A percentile compares a stretch with the other conserved stretches of the same genome.
Conservation (phyloP, 129 eudicot species). For the Oenanthe sinensis region DNA sequence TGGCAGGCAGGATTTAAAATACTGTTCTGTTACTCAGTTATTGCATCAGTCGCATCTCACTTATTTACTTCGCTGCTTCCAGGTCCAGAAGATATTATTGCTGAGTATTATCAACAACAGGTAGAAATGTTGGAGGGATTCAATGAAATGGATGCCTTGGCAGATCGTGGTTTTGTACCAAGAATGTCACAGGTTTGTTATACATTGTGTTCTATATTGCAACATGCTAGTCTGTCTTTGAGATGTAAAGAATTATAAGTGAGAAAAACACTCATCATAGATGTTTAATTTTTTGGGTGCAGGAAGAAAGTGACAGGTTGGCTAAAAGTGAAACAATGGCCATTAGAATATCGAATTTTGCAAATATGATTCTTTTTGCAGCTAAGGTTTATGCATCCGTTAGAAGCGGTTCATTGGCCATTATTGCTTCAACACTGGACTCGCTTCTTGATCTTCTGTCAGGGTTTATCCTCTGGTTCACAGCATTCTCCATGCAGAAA, state of each 20-base stretch:
- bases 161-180: slow-evolving; percentile 82
- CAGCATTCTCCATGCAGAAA: slow-evolving; percentile 78
- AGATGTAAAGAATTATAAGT: background rate
- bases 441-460: slow-evolving; percentile 82
- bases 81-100: slow-evolving; percentile 69
- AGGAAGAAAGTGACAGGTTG: slow-evolving; percentile 69
- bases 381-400: slow-evolving; percentile 83
- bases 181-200: slow-evolving; percentile 52
- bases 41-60: slow-evolving; percentile 3
- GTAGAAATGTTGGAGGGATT: slow-evolving; percentile 81
- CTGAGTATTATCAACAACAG: slow-evolving; percentile 84
- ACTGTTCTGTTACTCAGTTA: background rate
- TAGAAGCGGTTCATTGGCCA: slow-evolving; percentile 75
- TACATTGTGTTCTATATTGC: background rate
- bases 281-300: slow-evolving; percentile 20
- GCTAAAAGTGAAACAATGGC: slow-evolving; percentile 73
- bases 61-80: slow-evolving; percentile 14
- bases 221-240: background rate
- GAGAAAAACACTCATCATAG: background rate
- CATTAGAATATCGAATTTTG: slow-evolving; percentile 62
- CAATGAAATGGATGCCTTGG: slow-evolving; percentile 74
- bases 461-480: slow-evolving; percentile 83
- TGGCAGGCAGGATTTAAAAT: background rate
- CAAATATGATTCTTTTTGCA: slow-evolving; percentile 75
- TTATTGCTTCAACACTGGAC: slow-evolving; percentile 74